phyloP scores from a whole-genome alignment of 768 basidiomycete species.

The Wakefieldia striispora region DNA sequence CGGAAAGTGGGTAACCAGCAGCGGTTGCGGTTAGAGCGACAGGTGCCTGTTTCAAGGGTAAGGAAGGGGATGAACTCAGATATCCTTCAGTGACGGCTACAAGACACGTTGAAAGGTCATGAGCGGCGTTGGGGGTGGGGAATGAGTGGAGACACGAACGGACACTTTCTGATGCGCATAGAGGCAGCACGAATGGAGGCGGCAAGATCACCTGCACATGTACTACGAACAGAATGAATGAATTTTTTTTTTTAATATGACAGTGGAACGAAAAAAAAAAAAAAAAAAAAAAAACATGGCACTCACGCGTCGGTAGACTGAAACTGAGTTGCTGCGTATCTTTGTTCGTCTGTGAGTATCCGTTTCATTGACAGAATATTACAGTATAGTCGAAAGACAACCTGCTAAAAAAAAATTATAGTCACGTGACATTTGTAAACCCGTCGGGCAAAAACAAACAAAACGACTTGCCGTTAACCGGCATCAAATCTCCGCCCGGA shows the following conservation, averaged over 20 bases:
- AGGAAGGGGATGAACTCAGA: conserved; percentile 40
- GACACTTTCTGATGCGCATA: conserved; percentile 61
- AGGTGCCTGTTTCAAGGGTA: conserved; percentile 30
- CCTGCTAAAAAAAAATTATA: background rate
- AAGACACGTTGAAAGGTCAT: conserved; percentile 26
- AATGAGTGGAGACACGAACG: conserved; percentile 24
- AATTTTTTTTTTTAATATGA: background rate
- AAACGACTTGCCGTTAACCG: background rate
- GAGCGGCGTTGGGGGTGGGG: conserved; percentile 27
- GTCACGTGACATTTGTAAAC: background rate
- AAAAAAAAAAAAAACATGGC: too few species aligned
- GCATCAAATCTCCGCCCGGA: conserved; percentile 8
- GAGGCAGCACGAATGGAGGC: conserved; percentile 56
- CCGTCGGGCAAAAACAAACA: too few species aligned
- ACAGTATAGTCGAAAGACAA: background rate
- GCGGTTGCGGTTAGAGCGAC: conserved; percentile 18
- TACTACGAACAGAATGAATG: conserved; percentile 24
- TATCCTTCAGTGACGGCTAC: conserved; percentile 66
- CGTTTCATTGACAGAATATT: too few species aligned
- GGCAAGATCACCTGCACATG: conserved; percentile 48
- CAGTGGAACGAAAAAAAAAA: conserved; percentile 9
- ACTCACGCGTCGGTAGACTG: conserved; percentile 27
- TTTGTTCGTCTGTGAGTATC: conserved; percentile 32
- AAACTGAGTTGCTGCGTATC: conserved; percentile 19
- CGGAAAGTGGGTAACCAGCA: conserved; percentile 46